A percentile compares a stretch with the other conserved stretches of the same genome.
Evolutionary conservation across 164 flowering plant species (phyloP).

Genomic region (Santalum album): DNA sequence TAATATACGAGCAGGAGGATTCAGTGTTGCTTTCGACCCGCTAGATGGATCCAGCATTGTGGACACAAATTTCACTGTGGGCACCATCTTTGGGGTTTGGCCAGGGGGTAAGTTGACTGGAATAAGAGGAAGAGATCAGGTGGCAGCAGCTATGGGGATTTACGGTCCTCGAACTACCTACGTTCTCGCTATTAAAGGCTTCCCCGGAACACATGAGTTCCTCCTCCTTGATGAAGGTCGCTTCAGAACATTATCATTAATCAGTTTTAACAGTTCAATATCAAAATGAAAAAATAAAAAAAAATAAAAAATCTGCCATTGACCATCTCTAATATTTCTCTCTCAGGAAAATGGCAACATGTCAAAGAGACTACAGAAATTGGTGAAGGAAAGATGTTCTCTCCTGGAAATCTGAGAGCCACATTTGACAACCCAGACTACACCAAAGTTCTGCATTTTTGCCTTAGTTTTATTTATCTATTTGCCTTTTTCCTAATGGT

Average conservation of each 20-base stretch:
- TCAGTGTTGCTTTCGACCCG: slow-evolving; percentile 97
- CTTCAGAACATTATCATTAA: not conserved
- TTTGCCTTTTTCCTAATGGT: not conserved
- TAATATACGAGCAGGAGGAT: slow-evolving; percentile 54
- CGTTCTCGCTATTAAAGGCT: slow-evolving; percentile 75
- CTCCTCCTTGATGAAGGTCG: slow-evolving; percentile 94
- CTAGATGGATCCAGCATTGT: slow-evolving; percentile 97
- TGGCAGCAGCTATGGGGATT: slow-evolving; percentile 98
- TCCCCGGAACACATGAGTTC: slow-evolving; percentile 95
- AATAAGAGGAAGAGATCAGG: slow-evolving; percentile 82
- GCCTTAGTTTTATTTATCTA: not conserved
- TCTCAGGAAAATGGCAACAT: slow-evolving; percentile 89
- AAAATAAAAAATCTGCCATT: no score
- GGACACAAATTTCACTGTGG: slow-evolving; percentile 95
- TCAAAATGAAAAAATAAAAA: not conserved
- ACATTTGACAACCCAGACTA: slow-evolving; percentile 85
- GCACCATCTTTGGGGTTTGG: slow-evolving; percentile 99
- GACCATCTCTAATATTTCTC: no score
- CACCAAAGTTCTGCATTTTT: slow-evolving; percentile 43
- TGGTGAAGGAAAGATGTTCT: slow-evolving; percentile 88
- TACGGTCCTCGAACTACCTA: slow-evolving; percentile 94
- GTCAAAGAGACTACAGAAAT: slow-evolving; percentile 91
- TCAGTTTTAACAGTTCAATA: not conserved
- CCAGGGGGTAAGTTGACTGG: slow-evolving; percentile 91
- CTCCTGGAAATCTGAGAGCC: slow-evolving; percentile 97